Evolutionary conservation across 345 rosid genomes (phyloP), one percentile per base, ranked within the genome.

Genomic region (Firmiana major): DNA sequence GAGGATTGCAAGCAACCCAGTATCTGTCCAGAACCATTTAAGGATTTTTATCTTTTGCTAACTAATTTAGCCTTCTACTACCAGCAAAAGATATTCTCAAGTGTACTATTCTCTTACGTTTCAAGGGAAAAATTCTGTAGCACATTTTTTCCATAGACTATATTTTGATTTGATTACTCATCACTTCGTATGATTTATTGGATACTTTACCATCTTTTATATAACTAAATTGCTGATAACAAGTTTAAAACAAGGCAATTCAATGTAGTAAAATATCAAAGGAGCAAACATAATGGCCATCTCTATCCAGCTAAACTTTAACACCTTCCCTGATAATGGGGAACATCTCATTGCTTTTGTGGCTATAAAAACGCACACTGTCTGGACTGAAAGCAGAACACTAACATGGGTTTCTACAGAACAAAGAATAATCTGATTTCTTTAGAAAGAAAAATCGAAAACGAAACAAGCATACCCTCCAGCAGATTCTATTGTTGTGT

Each of bases 301-400:
- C 34, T 43, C 36, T 66, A 21, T 66, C 71, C 11, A 66, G 5
- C 34, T 11, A 11, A 11, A 42, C 16, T 66, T 21, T 59, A 26
- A 59, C 17, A 26, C 19, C 17, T 26, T 59, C 64, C 48, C 28
- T 11, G 5, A 11, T 0, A 43, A n/a, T 43, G 53, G 53, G 53
- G 34, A 67, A 43, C 71, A 67, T 51, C 60, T 28, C 60, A 9
- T 26, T 70, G n/a, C 74, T 70, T 49, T 12, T 70, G 21, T 49
- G 59, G 59, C 60, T 9, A 28, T 7, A 28, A 49, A 70, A 67
- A 16, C 17, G 7, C 53, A 21, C 19, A 67, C 26, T 43, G 71
- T 9, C 53, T 42, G 7, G 11, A 43, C 31, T 22, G 34, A 42
- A 67, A 67, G 54, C 11, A 12, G 43, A 67, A 67, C 28, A 49